These are phyloP conservation scores for Lotus japonicus DNA, from an alignment of 306 rosid species.

Conservation along the genomic window DNA sequence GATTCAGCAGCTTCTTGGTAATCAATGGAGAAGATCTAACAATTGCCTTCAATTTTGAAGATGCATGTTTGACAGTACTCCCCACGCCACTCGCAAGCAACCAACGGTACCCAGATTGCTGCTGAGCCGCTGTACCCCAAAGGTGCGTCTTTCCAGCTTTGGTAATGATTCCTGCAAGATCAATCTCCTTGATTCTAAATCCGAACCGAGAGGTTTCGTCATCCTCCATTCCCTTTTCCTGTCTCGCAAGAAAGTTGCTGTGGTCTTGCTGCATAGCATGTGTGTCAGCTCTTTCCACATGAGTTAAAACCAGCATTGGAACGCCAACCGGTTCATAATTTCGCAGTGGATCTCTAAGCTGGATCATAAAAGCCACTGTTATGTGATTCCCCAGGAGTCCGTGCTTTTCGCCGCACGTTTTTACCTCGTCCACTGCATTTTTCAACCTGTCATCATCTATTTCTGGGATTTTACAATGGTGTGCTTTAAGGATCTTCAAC, in stretches of 20 bases:
- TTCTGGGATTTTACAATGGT: slow-evolving; percentile 43
- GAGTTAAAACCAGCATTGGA: slow-evolving; percentile 62
- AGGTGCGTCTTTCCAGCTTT: slow-evolving; percentile 26
- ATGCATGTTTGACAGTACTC: slow-evolving; percentile 30
- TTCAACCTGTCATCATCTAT: slow-evolving; percentile 30
- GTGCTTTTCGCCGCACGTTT: slow-evolving; percentile 13
- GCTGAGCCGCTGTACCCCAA: slow-evolving; percentile 57
- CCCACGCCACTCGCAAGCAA: slow-evolving; percentile 57
- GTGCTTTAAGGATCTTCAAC: slow-evolving; percentile 42
- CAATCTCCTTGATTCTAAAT: slow-evolving; percentile 34
- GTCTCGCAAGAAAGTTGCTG: neutral
- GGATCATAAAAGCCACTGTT: slow-evolving; percentile 48
- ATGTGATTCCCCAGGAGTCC: slow-evolving; percentile 54
- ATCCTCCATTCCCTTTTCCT: slow-evolving; percentile 2
- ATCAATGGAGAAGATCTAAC: slow-evolving; percentile 29
- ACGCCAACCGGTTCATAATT: slow-evolving; percentile 63
- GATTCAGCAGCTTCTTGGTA: slow-evolving; percentile 25
- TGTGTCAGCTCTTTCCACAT: slow-evolving; percentile 41
- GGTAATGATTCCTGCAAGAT: slow-evolving; percentile 52
- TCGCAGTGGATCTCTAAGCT: slow-evolving; percentile 58
- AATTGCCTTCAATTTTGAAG: slow-evolving; percentile 42
- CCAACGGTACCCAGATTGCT: slow-evolving; percentile 61
- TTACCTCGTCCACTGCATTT: slow-evolving; percentile 13
- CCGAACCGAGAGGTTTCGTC: slow-evolving; percentile 12
- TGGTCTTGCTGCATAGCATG: slow-evolving; percentile 6